Base-by-base conservation (phyloP, 164 flowering plant species). In the Macadamia integrifolia region DNA sequence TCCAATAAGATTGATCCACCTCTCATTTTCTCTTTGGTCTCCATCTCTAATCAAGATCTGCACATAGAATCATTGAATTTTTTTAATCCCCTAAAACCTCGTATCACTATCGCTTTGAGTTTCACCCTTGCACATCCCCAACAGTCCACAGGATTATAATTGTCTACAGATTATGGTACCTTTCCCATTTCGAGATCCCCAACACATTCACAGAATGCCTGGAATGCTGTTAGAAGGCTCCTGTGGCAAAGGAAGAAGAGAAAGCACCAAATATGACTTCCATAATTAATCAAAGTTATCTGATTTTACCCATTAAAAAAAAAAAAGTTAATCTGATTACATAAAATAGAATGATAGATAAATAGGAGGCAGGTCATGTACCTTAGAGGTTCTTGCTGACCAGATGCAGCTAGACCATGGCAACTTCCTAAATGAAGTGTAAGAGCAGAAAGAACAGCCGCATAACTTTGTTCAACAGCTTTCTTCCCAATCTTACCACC, bases 181-280 rank as follows among this genome's bases (percentile, higher is more conserved):
- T 92, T 95, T 74, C 99, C 97, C 98, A 95, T 95, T 77, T 95
- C 99, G 71, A 95, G 87, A 76, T 95, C 99, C 40, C 99, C 99
- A 66, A 92, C 97, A 80, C 99, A 95, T 68, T 95, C 99, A 77
- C 99, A 95, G 72, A 95, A 95, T 61, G 97, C 92, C 73, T 88
- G 97, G 80, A 95, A 90, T 58, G 99, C 91, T 69, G 78, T 74
- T 48, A 92, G 78, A 66, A 92, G 83, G 57, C 82, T 84, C 67
- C 99, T 95, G 87, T 65, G 79, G 50, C 35, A 7, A 11, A 60
- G 49, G 14, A 48, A 59, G 52, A 60, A 50, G 18, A 67, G 48
- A 63, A 28, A 44, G 66, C 28, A 40, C 52, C 61, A 17, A 57
- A 1, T 30, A 35, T 44, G 28, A 11, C 7, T 13, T 58, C 56